Conservation (phyloP, 2,329 filamentous ascomycete genomes). For the Lasiodiplodia sp. region DNA sequence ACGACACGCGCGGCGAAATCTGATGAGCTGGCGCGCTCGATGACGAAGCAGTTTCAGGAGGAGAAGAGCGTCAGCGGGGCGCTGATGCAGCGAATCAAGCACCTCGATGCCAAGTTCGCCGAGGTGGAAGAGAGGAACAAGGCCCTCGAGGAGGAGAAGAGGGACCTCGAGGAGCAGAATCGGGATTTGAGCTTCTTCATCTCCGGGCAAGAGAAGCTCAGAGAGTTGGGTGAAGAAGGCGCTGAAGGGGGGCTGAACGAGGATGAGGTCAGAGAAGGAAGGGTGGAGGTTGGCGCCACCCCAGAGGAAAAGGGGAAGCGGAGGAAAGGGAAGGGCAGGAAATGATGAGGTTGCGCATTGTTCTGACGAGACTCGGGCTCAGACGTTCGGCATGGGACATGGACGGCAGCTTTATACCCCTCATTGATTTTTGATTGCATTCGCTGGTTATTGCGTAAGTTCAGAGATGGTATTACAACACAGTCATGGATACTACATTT, state of each 20-base stretch:
- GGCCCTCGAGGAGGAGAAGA: conserved; percentile 61
- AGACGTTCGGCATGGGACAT: background rate
- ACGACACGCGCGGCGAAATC: conserved; percentile 70
- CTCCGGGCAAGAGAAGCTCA: conserved; percentile 80
- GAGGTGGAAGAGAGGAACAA: conserved; percentile 59
- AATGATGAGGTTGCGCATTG: conserved; percentile 4
- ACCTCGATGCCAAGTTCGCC: conserved; percentile 66
- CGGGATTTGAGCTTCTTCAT: conserved; percentile 89
- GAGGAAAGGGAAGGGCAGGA: conserved; percentile 35
- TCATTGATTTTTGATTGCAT: background rate
- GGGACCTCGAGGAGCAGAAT: conserved; percentile 84
- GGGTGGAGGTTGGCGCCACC: conserved; percentile 40
- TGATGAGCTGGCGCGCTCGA: conserved; percentile 74
- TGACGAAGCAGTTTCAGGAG: conserved; percentile 80
- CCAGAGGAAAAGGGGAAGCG: conserved; percentile 41
- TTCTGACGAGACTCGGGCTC: background rate
- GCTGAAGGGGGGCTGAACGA: conserved; percentile 73
- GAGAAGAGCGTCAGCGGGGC: conserved; percentile 86
- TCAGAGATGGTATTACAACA: background rate
- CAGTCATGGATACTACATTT: too few species aligned
- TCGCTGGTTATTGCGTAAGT: background rate
- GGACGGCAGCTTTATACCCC: background rate
- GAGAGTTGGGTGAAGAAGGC: conserved; percentile 69
- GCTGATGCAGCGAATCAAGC: conserved; percentile 81
- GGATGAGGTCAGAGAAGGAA: conserved; percentile 44